Conservation (phyloP, 2,329 filamentous ascomycete species). For the Nigrospora sphaerica region DNA sequence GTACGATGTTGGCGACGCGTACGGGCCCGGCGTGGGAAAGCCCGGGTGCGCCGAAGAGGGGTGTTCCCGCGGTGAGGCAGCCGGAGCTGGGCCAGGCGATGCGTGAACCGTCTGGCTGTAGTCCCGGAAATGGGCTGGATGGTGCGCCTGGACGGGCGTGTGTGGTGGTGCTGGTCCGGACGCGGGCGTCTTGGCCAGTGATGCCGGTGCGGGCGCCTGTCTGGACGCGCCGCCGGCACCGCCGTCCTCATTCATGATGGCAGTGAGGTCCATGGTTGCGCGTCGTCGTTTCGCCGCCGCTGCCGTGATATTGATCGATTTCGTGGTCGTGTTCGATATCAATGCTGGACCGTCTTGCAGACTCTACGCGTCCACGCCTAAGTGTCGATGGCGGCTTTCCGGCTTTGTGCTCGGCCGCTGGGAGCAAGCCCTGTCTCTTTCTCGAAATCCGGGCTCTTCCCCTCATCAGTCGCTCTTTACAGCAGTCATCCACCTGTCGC, state of each 20-base stretch:
- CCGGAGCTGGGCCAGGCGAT: constrained; percentile 25
- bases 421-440: too few species aligned
- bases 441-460: too few species aligned
- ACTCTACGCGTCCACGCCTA: too few species aligned
- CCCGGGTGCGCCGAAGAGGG: constrained; percentile 18
- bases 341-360: too few species aligned
- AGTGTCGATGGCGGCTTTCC: too few species aligned
- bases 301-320: too few species aligned
- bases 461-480: too few species aligned
- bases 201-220: constrained; percentile 15
- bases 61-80: constrained; percentile 39
- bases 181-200: constrained; percentile 13
- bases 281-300: not conserved
- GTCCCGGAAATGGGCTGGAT: constrained; percentile 43
- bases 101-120: constrained; percentile 39
- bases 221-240: constrained; percentile 22
- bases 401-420: too few species aligned
- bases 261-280: constrained; percentile 41
- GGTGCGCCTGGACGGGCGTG: constrained; percentile 30
- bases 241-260: constrained; percentile 46
- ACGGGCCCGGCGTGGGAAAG: constrained; percentile 25
- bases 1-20: constrained; percentile 28
- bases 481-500: too few species aligned
- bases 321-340: too few species aligned
- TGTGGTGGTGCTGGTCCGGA: constrained; percentile 20